Evolutionary conservation across 306 rosid genomes (phyloP), one percentile per base, ranked within the genome.

Genomic region (Ceratonia siliqua): DNA sequence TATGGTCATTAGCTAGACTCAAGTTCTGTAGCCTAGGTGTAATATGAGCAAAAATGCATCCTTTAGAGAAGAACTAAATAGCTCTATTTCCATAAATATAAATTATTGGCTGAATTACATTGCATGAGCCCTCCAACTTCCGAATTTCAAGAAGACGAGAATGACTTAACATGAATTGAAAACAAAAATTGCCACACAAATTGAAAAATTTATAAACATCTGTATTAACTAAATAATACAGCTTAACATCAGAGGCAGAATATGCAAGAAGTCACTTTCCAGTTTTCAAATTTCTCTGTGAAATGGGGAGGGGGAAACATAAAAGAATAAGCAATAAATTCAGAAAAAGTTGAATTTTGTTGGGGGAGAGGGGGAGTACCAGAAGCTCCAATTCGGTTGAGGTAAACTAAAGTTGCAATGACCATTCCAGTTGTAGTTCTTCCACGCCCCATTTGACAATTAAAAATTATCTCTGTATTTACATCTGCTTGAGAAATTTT

Each of bases 391-490:
- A 88, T 89, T 43, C 92, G 86, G 69, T 92, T 90, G 77, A 92
- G 85, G 87, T 90, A 88, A 54, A 87, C 77, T 87, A 92, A 82
- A 82, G 98, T 92, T 65, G 98, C 91, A 76, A 92, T 87, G 81
- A 92, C 98, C 98, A 92, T 92, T 81, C 98, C 98, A 8, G 98
- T 92, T 48, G 98, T 92, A 76, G 96, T 90, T 57, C 98, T 77
- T 61, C 98, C 98, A 53, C 98, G 98, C 65, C 98, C 98, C 98
- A 92, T 92, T 92, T 92, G 98, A 82, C 98, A 92, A 81, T 92
- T 92, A 83, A 92, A 92, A 77, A 92, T 88, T 75, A 92, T 84
- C 65, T 88, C 89, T 50, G 92, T 87, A 61, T 85, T 87, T 77
- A 90, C 84, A 66, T 85, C 88, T 68, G 86, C 91, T 82, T 88